Conservation (phyloP, 179 eudicot species). For the Spinacia oleracea region DNA sequence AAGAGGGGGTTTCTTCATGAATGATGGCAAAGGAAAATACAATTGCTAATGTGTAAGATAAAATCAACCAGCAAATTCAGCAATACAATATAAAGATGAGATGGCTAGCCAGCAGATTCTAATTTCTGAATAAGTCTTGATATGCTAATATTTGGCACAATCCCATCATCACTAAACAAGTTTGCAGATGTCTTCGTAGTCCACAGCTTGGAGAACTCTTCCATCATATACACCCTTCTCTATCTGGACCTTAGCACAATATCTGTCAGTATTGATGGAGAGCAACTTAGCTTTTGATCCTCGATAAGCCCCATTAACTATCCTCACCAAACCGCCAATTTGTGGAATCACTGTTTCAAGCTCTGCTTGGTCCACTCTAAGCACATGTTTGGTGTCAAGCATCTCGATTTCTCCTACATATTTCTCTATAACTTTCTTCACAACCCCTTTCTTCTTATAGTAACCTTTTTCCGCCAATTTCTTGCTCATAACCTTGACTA, state of each 20-base stretch:
- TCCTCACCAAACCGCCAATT: conserved; percentile 78
- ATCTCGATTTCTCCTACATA: conserved; percentile 90
- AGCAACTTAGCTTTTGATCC: conserved; percentile 68
- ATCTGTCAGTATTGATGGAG: conserved; percentile 60
- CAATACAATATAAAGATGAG: neutral
- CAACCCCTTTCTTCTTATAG: conserved; percentile 84
- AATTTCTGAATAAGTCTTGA: neutral
- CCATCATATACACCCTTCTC: conserved; percentile 92
- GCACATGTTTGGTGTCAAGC: conserved; percentile 72
- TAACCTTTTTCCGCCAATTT: conserved; percentile 76
- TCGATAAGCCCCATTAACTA: conserved; percentile 87
- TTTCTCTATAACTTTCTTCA: conserved; percentile 68
- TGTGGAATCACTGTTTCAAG: conserved; percentile 91
- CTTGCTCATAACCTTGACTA: conserved; percentile 88
- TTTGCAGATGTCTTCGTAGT: conserved; percentile 91
- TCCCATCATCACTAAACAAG: conserved; percentile 33
- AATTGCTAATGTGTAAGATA: neutral
- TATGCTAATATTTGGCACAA: neutral
- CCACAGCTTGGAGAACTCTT: conserved; percentile 70
- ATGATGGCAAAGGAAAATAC: neutral
- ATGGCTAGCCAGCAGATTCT: neutral
- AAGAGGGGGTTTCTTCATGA: neutral
- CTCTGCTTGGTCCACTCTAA: conserved; percentile 91
- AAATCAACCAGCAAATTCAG: conserved; percentile 15
- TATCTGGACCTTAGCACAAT: conserved; percentile 75